A percentile compares a stretch with the other conserved stretches of the same genome.
These are phyloP conservation scores for Decorospora gaudefroyi DNA, from an alignment of 2,329 filamentous ascomycete genomes.

Conservation along the genomic window DNA sequence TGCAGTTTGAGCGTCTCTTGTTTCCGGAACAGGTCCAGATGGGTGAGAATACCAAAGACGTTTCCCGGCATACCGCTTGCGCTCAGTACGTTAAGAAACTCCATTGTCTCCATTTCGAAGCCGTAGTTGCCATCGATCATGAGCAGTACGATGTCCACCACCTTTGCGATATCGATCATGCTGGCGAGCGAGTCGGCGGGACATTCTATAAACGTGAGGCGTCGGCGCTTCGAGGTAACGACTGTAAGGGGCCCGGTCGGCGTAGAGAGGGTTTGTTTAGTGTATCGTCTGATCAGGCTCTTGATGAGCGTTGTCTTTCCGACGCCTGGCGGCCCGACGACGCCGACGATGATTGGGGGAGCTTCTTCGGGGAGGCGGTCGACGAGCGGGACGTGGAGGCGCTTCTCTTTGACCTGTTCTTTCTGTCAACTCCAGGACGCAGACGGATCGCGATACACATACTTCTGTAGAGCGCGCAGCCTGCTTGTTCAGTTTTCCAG, in stretches of 20 bases:
- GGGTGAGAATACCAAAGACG: conserved; percentile 94
- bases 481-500: conserved; percentile 77
- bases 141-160: conserved; percentile 93
- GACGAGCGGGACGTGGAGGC: conserved; percentile 93
- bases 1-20: conserved; percentile 88
- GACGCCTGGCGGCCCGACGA: conserved; percentile 90
- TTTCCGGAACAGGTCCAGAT: conserved; percentile 93
- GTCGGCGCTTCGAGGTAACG: conserved; percentile 92
- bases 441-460: conserved; percentile 23
- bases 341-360: conserved; percentile 87
- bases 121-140: conserved; percentile 99
- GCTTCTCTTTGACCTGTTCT: conserved; percentile 86
- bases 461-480: conserved; percentile 75
- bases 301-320: conserved; percentile 97
- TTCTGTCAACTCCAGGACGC: conserved; percentile 13
- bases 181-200: conserved; percentile 90
- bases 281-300: conserved; percentile 89
- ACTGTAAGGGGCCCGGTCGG: conserved; percentile 93
- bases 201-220: conserved; percentile 94
- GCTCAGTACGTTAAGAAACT: conserved; percentile 93
- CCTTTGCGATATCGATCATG: conserved; percentile 96
- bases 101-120: conserved; percentile 99
- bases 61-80: conserved; percentile 97
- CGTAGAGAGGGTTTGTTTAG: conserved; percentile 89
- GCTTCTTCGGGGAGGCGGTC: conserved; percentile 95